Evolutionary conservation across 1,139 yeast species (phyloP), one percentile per base, ranked within the genome.

Genomic region (Blastobotrys buckinghamii): DNA sequence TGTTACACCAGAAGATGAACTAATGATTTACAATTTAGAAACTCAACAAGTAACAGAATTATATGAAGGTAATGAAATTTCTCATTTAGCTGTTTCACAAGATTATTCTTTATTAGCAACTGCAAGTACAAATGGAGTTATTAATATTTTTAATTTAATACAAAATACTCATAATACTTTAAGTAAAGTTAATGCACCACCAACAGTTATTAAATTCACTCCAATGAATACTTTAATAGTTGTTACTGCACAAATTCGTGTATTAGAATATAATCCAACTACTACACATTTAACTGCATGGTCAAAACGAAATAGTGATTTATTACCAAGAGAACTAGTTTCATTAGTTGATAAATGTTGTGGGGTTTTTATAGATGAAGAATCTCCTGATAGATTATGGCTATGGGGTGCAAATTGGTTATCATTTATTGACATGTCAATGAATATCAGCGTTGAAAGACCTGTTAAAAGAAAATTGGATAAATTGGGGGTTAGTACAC

Each of bases 381-480:
- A 56, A 2, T 60, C 66, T 40, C 61, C 70, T 1, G 71, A 75
- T 46, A 68, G 77, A 40, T 71, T 84, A 26, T 90, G 97, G 97
- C 66, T 89, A 19, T 89, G 86, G 77, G 96, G 97, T 2, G 75
- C 86, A n/a, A 77, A 78, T 46, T 92, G 96, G 95, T 63, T 90
- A 19, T 78, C 84, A 8, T 85, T 77, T 62, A 76, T 92, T 47
- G 92, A 90, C 63, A 70, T 86, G 53, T 66, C 75, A n/a, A 65
- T 74, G 50, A 80, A 83, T 58, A 69, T 83, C 48, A 85, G 88
- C 24, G 58, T 66, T 8, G 67, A 62, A 33, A 60, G 67, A 49
- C 64, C 66, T 45, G 57, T 62, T 27, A 66, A 70, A 56, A 67
- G 76, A 32, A 72, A 69, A 51, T 77, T 84, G 57, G 85, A 83